Evolutionary conservation across 106 monocot genomes (phyloP), one percentile per base, ranked within the genome.

Genomic region (Dioscorea alata): DNA sequence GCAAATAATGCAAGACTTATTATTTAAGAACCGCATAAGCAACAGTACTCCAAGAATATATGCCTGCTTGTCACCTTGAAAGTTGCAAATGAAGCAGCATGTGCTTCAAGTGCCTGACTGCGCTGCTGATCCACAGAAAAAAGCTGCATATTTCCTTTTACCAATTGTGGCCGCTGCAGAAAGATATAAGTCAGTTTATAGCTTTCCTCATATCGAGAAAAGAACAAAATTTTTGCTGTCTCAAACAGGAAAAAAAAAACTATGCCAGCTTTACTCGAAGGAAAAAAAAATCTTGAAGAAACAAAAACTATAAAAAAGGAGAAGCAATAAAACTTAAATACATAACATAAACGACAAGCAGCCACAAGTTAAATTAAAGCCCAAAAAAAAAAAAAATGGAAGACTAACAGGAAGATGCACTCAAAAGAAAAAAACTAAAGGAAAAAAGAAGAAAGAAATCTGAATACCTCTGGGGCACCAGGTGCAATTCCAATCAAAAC

Each of bases 101-200:
- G 96, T 57, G 96, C 92, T 81, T 97, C 96, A 75, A 97, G 89
- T 68, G 96, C 92, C 64, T 97, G 96, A 79, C 96, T 97, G 60
- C 96, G 88, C 62, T 97, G 92, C 50, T 97, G 96, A 35, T 97
- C 96, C 61, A 97, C 92, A 63, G 96, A 97, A 80, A 97, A 97
- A 24, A 97, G 92, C 67, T 97, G 92, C 96, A 97, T 89, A 49
- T 87, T 97, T 65, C 96, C 96, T 71, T 97, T 97, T 20, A 97
- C 96, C 73, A 97, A 81, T 79, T 97, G 96, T 66, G 96, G 96
- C 59, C 96, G 86, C 96, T 97, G 73, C 18, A 42, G 2, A 12
- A 17, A 64, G 4, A 64, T 17, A 33, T 54, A 42, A 42, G 42
- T 42, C 42, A 42, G 42, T 42, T 42, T 6, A 10, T 42, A 42